Base-by-base conservation (phyloP, 2,329 filamentous ascomycete genomes). In the Clarireedia monteithiana region DNA sequence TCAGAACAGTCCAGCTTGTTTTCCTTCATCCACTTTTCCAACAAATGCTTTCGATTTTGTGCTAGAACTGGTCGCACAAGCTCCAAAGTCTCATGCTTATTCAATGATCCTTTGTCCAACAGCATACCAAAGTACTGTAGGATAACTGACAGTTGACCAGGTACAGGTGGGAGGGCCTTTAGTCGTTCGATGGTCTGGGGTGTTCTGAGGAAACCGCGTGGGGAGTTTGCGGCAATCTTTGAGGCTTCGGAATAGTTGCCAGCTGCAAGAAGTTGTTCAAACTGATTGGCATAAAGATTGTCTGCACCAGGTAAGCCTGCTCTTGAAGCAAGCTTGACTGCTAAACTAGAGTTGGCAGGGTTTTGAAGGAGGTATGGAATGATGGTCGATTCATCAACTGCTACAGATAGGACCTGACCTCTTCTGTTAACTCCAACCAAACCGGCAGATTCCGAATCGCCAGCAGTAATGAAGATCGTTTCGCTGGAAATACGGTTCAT, bases 401-500 rank as follows among this genome's bases (percentile, higher is more conserved):
- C 91, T 59, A 97, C 94, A 56, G 91, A 90, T 60, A 99, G 81
- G 48, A 97, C 91, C 74, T 99, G 94, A 61, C 94, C 95, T 77
- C 96, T 96, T 68, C 95, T 86, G 77, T 99, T 99, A 70, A 99
- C 92, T 65, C 90, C 91, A 53, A 99, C 82, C 42, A 99, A 87
- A 66, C 95, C 95, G 47, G 86, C 83, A 17, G 90, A 95, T 23
- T 91, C 85, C 54, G 82, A 81, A 70, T 99, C 94, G 38, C 85
- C 77, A 48, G 89, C 87, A 20, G 91, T 96, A 26, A 92, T 95
- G 76, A 99, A 99, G 71, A 99, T 97, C 26, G 94, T 99, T 71
- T 99, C 94, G 77, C 91, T 96, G 36, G 94, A 99, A 68, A 99
- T 99, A 66, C 95, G 88, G 80, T 99, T 99, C 91, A 99, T 95